phyloP scores from a whole-genome alignment of 495 filamentous ascomycete genomes.

The Hyaloscypha bicolor region DNA sequence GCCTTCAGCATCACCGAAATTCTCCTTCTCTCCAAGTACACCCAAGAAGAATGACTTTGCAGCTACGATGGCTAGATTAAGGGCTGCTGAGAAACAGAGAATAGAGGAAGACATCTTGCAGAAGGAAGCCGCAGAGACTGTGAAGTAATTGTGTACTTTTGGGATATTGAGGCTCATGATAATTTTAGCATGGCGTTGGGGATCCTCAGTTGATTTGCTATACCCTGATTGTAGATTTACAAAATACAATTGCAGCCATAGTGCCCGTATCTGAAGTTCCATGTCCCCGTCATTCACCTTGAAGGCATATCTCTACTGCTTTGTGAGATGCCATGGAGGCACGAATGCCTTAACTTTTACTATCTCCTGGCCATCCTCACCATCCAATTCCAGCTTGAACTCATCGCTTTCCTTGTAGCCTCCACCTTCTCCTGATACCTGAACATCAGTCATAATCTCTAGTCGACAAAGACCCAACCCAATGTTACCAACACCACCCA shows the following conservation, averaged over 20 bases:
- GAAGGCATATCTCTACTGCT: slow-evolving; percentile 2
- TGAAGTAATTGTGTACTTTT: slow-evolving; percentile 4
- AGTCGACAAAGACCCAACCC: slow-evolving; percentile 87
- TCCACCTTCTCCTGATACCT: slow-evolving; percentile 39
- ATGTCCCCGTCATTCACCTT: slow-evolving; percentile 7
- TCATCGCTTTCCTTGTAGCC: slow-evolving; percentile 48
- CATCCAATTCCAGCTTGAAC: slow-evolving; percentile 44
- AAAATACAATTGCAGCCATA: background rate
- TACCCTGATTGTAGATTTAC: slow-evolving; percentile 24
- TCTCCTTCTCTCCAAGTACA: slow-evolving; percentile 35
- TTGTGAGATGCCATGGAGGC: slow-evolving; percentile 64
- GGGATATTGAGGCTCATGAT: background rate
- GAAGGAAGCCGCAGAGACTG: slow-evolving; percentile 27
- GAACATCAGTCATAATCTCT: slow-evolving; percentile 82
- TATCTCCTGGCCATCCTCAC: background rate
- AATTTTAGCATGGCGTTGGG: slow-evolving; percentile 31
- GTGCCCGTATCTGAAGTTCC: background rate
- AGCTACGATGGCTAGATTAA: slow-evolving; percentile 33
- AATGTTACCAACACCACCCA: slow-evolving; percentile 77
- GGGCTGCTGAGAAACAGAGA: slow-evolving; percentile 36
- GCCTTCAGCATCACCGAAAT: slow-evolving; percentile 37
- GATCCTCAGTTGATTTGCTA: slow-evolving; percentile 26
- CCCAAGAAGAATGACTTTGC: slow-evolving; percentile 31
- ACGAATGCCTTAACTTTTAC: slow-evolving; percentile 84
- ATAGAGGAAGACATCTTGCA: slow-evolving; percentile 36